Base-by-base conservation (phyloP, 495 filamentous ascomycete genomes). In the Cenococcum geophilum region DNA sequence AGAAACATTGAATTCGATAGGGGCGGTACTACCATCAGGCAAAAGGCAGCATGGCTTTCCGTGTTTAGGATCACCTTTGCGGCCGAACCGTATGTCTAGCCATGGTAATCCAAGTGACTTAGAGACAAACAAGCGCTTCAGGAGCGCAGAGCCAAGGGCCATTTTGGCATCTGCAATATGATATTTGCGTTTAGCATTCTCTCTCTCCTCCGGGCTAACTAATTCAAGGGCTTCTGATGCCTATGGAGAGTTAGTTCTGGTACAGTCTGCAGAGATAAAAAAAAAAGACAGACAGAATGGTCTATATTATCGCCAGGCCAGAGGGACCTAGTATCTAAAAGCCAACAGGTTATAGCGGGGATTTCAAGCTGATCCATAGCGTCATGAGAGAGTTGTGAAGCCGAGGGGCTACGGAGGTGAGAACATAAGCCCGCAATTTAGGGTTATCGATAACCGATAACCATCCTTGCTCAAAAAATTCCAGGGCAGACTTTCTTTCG, bases 1-100 rank as follows among this genome's bases (percentile, higher is more conserved):
- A 56, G 83, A 88, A 57, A 96, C 87, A 70, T 96, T 96, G 80
- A 96, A 96, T 58, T 87, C 81, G 18, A 92, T 77, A 20, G 61
- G 63, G 5, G 57, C 62, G 21, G 49, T 43, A 6, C 34, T 53
- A n/a, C 63, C 66, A 48, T 70, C 60, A 4, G 64, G 61, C 1
- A 61, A 57, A 1, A 69, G 23, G 51, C 77, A 86, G 66, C 79
- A 85, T 8, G 91, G 91, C 62, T 86, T 96, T 67, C 70, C 75
- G 53, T 77, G 73, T 63, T 70, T 72, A 23, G 82, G 78, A 76
- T 81, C 67, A 42, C 73, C 75, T 74, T 83, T 80, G 51, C 84
- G 79, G n/a, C 79, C 80, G 57, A 91, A 79, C 36, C 65, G 68
- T 20, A 86, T 81, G 1, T 80, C 69, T 57, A 76, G 69, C 89